These are phyloP conservation scores for Colletotrichum sp. DNA, from an alignment of 2,329 filamentous ascomycete species.

Conservation along the genomic window DNA sequence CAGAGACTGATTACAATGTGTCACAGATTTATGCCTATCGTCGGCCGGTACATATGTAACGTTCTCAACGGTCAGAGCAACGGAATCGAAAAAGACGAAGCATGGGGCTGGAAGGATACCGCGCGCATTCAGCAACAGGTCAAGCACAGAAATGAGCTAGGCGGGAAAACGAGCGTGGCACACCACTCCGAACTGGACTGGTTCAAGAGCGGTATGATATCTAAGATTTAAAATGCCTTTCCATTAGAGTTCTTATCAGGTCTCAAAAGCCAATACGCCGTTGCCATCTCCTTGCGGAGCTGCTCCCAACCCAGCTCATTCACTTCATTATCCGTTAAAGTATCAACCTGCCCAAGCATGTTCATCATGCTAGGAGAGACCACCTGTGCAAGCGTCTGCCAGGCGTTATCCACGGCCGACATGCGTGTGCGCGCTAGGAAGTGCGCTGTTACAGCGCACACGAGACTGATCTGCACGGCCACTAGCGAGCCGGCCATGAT, in stretches of 20 bases:
- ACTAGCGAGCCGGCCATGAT: no score
- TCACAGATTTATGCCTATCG: neutral
- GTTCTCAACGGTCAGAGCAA: neutral
- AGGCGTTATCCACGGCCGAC: no score
- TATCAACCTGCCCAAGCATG: no score
- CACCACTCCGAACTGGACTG: neutral
- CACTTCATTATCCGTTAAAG: no score
- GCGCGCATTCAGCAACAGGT: neutral
- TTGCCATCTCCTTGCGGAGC: accelerated
- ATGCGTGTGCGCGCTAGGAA: no score
- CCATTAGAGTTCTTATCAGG: no score
- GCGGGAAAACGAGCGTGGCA: neutral
- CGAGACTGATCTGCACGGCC: no score
- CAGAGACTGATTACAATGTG: neutral
- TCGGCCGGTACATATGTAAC: neutral
- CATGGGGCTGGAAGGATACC: neutral
- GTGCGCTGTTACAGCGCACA: accelerated
- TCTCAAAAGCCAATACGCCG: no score
- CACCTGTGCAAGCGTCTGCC: accelerated
- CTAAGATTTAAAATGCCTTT: neutral
- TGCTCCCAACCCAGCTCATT: no score
- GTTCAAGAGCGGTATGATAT: neutral
- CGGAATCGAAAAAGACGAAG: neutral
- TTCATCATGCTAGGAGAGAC: accelerated
- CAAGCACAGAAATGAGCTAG: neutral